These are phyloP conservation scores for Diaporthe helianthi DNA, from an alignment of 2,329 filamentous ascomycete species.

Conservation along the genomic window DNA sequence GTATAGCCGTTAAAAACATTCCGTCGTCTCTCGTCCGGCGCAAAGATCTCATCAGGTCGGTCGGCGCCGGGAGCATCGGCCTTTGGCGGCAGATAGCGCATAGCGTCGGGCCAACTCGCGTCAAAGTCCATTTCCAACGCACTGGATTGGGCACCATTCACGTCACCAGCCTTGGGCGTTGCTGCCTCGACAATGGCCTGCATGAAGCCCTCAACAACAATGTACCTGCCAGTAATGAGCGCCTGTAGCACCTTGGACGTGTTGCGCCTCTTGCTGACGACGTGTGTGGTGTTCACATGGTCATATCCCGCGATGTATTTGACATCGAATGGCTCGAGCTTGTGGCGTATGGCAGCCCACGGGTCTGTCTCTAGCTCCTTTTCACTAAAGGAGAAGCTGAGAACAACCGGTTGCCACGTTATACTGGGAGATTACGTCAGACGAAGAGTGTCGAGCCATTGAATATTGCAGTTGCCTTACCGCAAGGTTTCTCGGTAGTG, in stretches of 20 bases:
- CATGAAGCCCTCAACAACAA: conserved; percentile 78
- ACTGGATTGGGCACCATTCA: conserved; percentile 56
- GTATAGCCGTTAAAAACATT: conserved; percentile 86
- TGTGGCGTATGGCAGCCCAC: conserved; percentile 65
- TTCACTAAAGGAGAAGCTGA: conserved; percentile 79
- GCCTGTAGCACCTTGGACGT: conserved; percentile 87
- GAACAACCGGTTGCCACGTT: conserved; percentile 79
- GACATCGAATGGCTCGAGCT: conserved; percentile 85
- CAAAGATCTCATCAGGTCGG: conserved; percentile 72
- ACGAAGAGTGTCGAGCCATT: not conserved
- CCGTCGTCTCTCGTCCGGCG: conserved; percentile 69
- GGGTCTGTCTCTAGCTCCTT: conserved; percentile 74
- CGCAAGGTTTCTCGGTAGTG: conserved; percentile 69
- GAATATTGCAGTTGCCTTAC: conserved; percentile 46
- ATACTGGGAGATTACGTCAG: conserved; percentile 57
- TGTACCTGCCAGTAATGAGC: conserved; percentile 78
- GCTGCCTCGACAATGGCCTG: conserved; percentile 73
- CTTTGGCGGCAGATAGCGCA: conserved; percentile 73
- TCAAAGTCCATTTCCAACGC: conserved; percentile 82
- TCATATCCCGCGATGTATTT: conserved; percentile 81
- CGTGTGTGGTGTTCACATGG: conserved; percentile 77
- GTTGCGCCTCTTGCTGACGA: conserved; percentile 88
- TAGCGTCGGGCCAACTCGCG: conserved; percentile 76
- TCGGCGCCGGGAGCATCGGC: conserved; percentile 75
- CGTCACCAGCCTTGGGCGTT: conserved; percentile 50